Base-by-base conservation (phyloP, 495 filamentous ascomycete genomes). In the Rostrohypoxylon terebratum region DNA sequence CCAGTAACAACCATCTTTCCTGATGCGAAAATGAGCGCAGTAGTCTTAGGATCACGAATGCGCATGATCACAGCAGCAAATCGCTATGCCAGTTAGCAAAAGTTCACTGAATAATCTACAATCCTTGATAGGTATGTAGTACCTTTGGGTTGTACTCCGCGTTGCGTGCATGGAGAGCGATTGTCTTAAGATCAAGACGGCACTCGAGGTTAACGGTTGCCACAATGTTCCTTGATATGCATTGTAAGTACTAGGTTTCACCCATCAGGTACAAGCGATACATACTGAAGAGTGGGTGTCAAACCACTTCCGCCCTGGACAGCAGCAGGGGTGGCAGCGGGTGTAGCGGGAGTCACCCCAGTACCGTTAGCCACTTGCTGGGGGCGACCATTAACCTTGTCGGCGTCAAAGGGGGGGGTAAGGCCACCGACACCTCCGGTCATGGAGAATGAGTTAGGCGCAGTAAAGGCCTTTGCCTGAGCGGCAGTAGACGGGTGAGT, bases 1-100 rank as follows among this genome's bases (percentile, higher is more conserved):
- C 96, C 96, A 36, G 96, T 99, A 34, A 99, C 96, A 47, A 99
- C 96, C 96, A 99, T 99, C 90, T 99, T 99, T 83, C 96, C 96
- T 0, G 92, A 95, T 16, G 96, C 96, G 78, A 99, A 99, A 87
- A 99, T 98, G 44, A 99, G 84, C 1, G 96, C 96, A 9, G 96
- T 99, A 1, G 96, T 99, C 87, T 99, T 99, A 23, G 96, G 96
- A 73, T 99, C 96, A 75, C 96, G 96, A 77, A 99, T 99, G 83
- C 96, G 93, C 96, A 99, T 99, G 85, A 99, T 98, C 64, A 99
- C 96, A 79, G 96, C 96, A 61, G 96, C 96, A 79, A 99, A 99
- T 92, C 96, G 96, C 96, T 98, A 76, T 75, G 75, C 75, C 79
- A 78, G 80, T 86, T 77, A 86, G 82, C 77, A 77, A 75, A 71